Evolutionary conservation across 2,329 filamentous ascomycete genomes (phyloP).

Genomic region (Verticillium zaregamsianum): DNA sequence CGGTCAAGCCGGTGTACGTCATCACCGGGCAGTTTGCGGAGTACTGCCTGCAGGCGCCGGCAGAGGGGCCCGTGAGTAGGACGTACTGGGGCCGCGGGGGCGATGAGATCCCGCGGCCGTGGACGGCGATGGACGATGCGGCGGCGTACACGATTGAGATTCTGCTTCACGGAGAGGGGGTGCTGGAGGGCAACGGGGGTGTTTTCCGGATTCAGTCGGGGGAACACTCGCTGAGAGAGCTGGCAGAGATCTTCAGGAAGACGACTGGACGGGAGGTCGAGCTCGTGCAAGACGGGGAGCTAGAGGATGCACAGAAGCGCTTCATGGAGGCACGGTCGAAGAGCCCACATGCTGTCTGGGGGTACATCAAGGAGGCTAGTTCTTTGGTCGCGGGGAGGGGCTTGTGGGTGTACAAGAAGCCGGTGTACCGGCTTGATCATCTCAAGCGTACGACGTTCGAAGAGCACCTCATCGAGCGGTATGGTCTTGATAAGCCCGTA

Average conservation of each 20-base stretch:
- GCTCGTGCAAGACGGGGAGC: no score
- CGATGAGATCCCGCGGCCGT: background rate
- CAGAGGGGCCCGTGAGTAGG: background rate
- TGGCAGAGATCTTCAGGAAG: slow-evolving; percentile 5
- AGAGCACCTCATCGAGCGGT: no score
- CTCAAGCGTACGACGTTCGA: no score
- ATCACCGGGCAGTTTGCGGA: slow-evolving; percentile 24
- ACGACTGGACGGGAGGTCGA: slow-evolving; percentile 3
- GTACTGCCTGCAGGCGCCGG: no score
- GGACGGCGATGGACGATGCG: slow-evolving; percentile 5
- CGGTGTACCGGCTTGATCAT: no score
- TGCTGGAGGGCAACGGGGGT: slow-evolving; percentile 5
- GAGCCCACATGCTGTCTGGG: no score
- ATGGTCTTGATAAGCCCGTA: no score
- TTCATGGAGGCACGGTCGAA: no score
- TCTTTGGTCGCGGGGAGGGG: no score
- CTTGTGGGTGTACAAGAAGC: no score
- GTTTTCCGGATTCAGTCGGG: slow-evolving; percentile 7
- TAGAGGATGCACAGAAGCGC: no score
- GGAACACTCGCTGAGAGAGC: slow-evolving; percentile 2
- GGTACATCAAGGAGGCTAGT: no score
- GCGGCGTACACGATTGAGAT: background rate
- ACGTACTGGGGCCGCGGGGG: slow-evolving; percentile 4
- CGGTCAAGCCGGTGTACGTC: slow-evolving; percentile 24
- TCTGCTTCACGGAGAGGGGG: slow-evolving; percentile 2